Evolutionary conservation across 345 rosid genomes (phyloP), one percentile per base, ranked within the genome.

Genomic region (Eucalyptus microcorys): DNA sequence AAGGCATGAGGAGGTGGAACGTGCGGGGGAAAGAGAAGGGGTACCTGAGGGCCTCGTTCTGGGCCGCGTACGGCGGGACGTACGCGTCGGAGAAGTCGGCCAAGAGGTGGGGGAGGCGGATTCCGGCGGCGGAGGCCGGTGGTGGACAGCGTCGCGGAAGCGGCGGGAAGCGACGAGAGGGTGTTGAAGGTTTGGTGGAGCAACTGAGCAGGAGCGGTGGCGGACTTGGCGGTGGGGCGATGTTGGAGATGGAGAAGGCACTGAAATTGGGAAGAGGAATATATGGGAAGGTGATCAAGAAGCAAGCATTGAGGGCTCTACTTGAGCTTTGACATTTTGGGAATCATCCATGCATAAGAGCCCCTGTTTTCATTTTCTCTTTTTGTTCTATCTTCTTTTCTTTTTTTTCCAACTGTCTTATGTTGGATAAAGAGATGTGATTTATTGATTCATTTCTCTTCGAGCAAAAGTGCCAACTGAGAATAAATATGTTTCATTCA

Each of bases 21-120:
- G 94, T 95, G 87, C 96, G 95, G 92, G 96, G 99, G 52, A 95
- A 90, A 76, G 97, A 94, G 88, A 97, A 92, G 90, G 98, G 98
- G 11, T 93, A 92, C 85, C 22, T 96, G 92, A 95, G 98, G 91
- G 96, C 99, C 34, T 97, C 99, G 10, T 93, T 93, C 66, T 97
- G 98, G 99, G 90, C 85, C 57, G 94, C 92, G 12, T 97, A 96
- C 80, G 87, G 87, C 24, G 95, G 93, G 89, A 88, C 90, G 24
- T 96, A 97, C 52, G 88, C 92, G 34, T 93, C 94, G 4, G 96
- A 96, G 87, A 94, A 95, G 89, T 79, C 76, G 43, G 81, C 94
- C 92, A 96, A 86, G 94, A 92, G 92, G 88, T 95, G 96, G 99
- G 96, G 97, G 79, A 93, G 96, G 89, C 92, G 94, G 90, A 90